Base-by-base conservation (phyloP, 495 filamentous ascomycete genomes). In the Tricharina praecox region DNA sequence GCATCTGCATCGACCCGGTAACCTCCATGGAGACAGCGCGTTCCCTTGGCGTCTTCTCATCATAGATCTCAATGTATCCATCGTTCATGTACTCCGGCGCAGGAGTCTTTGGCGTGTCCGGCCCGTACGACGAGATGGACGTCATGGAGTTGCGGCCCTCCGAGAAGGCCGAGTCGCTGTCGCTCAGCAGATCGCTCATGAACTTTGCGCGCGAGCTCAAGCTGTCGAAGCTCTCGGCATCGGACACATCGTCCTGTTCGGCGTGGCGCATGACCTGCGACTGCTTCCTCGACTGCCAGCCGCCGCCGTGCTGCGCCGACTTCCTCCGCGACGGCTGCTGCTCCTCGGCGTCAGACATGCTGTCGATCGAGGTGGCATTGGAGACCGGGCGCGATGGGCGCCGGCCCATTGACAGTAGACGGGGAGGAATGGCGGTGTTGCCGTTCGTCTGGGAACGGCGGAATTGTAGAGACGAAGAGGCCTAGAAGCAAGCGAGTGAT, bases 121-220 rank as follows among this genome's bases (percentile, higher is more conserved):
- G 65, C 55, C 84, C 82, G 60, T 76, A 79, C 4, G 80, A 80
- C 11, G 82, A 86, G 10, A 82, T 64, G 26, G 15, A 32, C n/a
- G n/a, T n/a, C n/a, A n/a, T n/a, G n/a, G n/a, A n/a, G 30, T 46
- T 50, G 39, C 56, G 53, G 16, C 56, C 50, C 25, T 56, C 55
- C n/a, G n/a, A n/a, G 23, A 59, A 48, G 3, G 55, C 54, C 15
- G 50, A 53, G 50, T 61, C 58, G 24, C 58, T 61, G 34, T 61
- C 58, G 13, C 53, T 60, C 28, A 61, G 49, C 57, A 60, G 54
- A 37, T 55, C 57, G 4, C 45, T 50, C 47, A 61, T 60, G 49
- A 50, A 54, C 48, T 48, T 60, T 21, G 58, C 58, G 18, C 58
- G 50, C 19, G 49, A 49, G 33, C 46, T 56, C 48, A 61, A 50